Evolutionary conservation across 2,329 filamentous ascomycete species (phyloP).

Genomic region (Penicillium sp.): DNA sequence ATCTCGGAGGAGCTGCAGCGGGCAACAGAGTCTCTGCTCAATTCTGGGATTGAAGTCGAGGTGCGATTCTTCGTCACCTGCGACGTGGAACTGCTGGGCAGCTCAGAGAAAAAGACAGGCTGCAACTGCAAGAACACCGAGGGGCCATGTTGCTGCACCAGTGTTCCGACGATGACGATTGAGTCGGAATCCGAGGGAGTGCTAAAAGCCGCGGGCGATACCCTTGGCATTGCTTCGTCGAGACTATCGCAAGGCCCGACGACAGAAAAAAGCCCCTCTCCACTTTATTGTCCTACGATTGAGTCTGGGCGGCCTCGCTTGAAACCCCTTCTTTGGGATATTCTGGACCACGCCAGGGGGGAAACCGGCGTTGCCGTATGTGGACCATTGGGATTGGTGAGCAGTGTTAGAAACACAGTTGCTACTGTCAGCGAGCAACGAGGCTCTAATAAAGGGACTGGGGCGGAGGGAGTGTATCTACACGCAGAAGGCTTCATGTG

Average conservation of each 20-base stretch:
- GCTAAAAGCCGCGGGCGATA: too few relatives aligned
- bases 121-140: constrained; percentile 4
- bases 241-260: too few relatives aligned
- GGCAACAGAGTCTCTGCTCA: constrained; percentile 1
- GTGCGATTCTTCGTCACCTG: constrained; percentile 10
- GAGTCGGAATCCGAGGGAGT: not conserved
- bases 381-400: constrained; percentile 6
- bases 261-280: too few relatives aligned
- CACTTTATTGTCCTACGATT: too few relatives aligned
- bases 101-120: constrained; percentile 1
- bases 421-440: constrained; percentile 11
- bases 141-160: constrained; percentile 6
- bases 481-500: constrained; percentile 9
- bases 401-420: constrained; percentile 7
- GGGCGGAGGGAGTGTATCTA: constrained; percentile 10
- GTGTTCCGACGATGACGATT: not conserved
- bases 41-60: constrained; percentile 3
- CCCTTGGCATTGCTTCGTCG: not conserved
- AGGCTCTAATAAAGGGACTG: constrained; percentile 10
- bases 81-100: not conserved
- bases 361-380: constrained; percentile 12
- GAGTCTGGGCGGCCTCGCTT: constrained; percentile 5
- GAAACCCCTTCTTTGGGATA: constrained; percentile 2
- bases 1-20: constrained; percentile 6
- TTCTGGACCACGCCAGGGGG: constrained; percentile 6